Percentiles rank a stretch among this genome's conserved stretches.
These are phyloP conservation scores for Penicillium sp. DNA, from an alignment of 2,329 filamentous ascomycete species.

Conservation along the genomic window DNA sequence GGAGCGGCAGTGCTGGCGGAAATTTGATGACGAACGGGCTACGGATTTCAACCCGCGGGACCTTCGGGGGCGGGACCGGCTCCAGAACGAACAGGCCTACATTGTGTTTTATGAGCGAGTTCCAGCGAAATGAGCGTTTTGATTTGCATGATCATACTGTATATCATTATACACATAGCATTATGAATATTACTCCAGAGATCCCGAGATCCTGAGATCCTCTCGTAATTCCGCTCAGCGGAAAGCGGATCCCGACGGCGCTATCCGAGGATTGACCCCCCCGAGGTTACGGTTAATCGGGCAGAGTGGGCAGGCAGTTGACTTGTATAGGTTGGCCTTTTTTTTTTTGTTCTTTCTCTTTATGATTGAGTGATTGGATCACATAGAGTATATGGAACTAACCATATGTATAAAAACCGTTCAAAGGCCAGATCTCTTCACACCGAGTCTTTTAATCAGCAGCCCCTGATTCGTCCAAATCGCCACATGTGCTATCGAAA, in stretches of 20 bases:
- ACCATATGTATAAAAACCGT: too few relatives aligned
- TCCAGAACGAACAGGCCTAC: conserved; percentile 65
- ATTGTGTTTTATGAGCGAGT: conserved; percentile 63
- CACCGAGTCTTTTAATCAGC: conserved; percentile 29
- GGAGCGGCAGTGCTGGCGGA: conserved; percentile 57
- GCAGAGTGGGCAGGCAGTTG: conserved; percentile 4
- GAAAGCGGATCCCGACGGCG: conserved; percentile 22
- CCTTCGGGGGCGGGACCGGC: conserved; percentile 47
- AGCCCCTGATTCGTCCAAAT: conserved; percentile 26
- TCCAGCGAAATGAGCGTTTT: conserved; percentile 39
- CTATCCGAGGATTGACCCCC: conserved; percentile 19
- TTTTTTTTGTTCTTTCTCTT: too few relatives aligned
- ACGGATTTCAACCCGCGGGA: conserved; percentile 58
- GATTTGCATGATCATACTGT: conserved; percentile 6
- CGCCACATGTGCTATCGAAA: not conserved
- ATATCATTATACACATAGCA: conserved; percentile 4
- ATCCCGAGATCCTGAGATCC: not conserved
- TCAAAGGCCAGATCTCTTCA: conserved; percentile 1
- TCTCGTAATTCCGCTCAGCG: not conserved
- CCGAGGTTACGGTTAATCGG: conserved; percentile 28
- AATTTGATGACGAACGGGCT: conserved; percentile 59
- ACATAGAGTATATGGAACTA: too few relatives aligned
- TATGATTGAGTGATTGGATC: too few relatives aligned
- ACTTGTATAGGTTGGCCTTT: too few relatives aligned
- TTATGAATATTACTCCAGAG: not conserved